phyloP scores from a whole-genome alignment of 257 asterid species.

The Solanum arcanum region DNA sequence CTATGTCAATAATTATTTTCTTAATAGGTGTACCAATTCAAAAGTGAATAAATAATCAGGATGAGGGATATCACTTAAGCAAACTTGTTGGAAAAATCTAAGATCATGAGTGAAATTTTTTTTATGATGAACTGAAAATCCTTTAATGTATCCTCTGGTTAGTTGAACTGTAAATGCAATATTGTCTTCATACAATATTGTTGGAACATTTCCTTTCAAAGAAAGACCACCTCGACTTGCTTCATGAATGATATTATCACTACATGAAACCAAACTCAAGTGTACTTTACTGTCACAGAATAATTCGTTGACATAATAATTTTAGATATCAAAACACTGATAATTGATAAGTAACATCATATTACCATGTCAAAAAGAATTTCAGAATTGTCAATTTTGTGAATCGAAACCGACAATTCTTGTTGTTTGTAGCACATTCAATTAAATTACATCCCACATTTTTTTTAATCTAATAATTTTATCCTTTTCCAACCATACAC shows the following conservation, averaged over 20 bases:
- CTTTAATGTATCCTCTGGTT: not conserved
- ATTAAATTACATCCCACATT: not conserved
- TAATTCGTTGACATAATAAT: fast-evolving
- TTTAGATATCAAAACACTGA: no score
- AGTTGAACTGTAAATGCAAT: not conserved
- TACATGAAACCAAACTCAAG: not conserved
- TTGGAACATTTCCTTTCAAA: not conserved
- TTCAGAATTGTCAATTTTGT: not conserved
- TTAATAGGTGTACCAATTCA: no score
- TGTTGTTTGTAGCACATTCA: not conserved
- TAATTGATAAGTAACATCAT: no score
- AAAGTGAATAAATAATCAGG: no score
- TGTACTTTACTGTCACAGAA: no score
- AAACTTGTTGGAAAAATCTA: not conserved
- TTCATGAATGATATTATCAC: no score
- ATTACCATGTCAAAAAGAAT: not conserved
- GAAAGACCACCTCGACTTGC: not conserved
- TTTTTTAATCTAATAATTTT: not conserved
- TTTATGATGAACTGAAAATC: no score
- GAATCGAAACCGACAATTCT: not conserved
- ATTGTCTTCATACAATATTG: not conserved
- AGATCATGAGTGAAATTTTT: no score
- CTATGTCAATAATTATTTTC: no score
- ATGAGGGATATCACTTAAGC: not conserved
- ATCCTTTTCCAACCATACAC: no score